Conservation (phyloP, 2,329 filamentous ascomycete species). For the Davidsoniella neocaledoniae region DNA sequence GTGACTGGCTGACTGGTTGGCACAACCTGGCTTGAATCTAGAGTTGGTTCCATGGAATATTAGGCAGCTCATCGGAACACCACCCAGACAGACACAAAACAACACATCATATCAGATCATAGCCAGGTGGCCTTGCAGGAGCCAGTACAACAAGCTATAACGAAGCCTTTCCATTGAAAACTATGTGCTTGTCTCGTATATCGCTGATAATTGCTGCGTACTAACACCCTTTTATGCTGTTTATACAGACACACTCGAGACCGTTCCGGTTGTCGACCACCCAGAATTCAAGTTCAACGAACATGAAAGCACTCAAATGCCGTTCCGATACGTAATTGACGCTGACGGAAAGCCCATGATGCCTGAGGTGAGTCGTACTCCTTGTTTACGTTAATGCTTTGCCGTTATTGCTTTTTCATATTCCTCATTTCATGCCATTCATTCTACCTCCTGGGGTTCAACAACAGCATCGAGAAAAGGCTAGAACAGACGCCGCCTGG, state of each 20-base stretch:
- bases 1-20: no score
- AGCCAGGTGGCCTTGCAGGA: no score
- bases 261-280: conserved; percentile 70
- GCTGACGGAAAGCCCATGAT: conserved; percentile 67
- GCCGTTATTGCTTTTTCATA: background rate
- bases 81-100: no score
- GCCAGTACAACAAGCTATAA: background rate
- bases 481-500: background rate
- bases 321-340: conserved; percentile 82
- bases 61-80: no score
- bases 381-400: conserved; percentile 1
- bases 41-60: no score
- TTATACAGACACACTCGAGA: conserved; percentile 50
- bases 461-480: no score
- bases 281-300: conserved; percentile 82
- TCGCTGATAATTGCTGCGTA: background rate
- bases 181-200: background rate
- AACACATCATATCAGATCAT: no score
- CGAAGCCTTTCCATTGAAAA: no score
- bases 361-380: conserved; percentile 51
- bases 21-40: no score
- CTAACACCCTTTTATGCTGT: background rate
- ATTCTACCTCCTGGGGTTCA: background rate
- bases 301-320: conserved; percentile 92
- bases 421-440: background rate